A percentile compares a stretch with the other conserved stretches of the same genome.
These are phyloP conservation scores for Mycena sanguinolenta DNA, from an alignment of 768 basidiomycete genomes.

Conservation along the genomic window DNA sequence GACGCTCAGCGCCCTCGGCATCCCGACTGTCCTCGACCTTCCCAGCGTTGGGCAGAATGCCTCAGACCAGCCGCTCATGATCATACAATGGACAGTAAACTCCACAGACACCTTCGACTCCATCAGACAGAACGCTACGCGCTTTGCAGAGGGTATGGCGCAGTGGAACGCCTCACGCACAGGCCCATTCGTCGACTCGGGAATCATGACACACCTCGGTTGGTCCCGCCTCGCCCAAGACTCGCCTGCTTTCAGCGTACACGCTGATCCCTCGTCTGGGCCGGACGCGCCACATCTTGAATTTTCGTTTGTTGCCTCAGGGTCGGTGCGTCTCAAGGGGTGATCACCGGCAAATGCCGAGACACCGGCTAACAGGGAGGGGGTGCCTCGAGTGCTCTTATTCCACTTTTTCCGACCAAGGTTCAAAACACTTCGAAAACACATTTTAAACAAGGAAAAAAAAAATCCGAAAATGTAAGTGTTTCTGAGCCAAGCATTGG, in stretches of 20 bases:
- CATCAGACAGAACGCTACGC: background rate
- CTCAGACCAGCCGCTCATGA: background rate
- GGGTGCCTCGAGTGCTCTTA: too few relatives aligned
- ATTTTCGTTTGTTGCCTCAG: background rate
- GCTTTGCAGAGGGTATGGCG: background rate
- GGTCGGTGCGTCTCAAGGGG: too few relatives aligned
- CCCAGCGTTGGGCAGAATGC: slow-evolving; percentile 18
- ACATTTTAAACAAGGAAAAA: too few relatives aligned
- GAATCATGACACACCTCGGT: background rate
- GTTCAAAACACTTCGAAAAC: too few relatives aligned
- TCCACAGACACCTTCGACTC: background rate
- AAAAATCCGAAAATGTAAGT: too few relatives aligned
- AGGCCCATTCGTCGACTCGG: slow-evolving; percentile 15
- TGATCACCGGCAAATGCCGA: too few relatives aligned
- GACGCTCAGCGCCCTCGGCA: background rate
- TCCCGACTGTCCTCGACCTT: slow-evolving; percentile 3
- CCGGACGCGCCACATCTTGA: slow-evolving; percentile 16
- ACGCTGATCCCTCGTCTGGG: slow-evolving; percentile 4
- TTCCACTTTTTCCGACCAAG: too few relatives aligned
- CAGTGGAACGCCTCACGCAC: slow-evolving; percentile 17
- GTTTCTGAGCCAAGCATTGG: too few relatives aligned
- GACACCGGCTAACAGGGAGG: too few relatives aligned
- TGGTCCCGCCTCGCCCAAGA: background rate
- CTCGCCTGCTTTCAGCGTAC: background rate
- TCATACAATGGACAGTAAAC: background rate